Evolutionary conservation across 108 stramenopile genomes (phyloP).

Genomic region (Pseudonitzschia pungens): DNA sequence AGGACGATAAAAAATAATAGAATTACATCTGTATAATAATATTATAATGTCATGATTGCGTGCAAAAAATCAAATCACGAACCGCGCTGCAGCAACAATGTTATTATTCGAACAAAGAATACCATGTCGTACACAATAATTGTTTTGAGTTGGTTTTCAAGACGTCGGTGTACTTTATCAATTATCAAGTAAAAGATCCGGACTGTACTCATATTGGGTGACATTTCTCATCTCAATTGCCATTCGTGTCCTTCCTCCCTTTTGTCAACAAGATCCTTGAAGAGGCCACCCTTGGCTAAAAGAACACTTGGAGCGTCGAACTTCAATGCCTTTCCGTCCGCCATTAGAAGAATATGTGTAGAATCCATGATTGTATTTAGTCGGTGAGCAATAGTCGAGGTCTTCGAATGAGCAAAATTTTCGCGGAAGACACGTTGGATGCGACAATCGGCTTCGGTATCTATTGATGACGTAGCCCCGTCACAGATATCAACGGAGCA

Average conservation of each 20-base stretch:
- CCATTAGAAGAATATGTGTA: slow-evolving; percentile 92
- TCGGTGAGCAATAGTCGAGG: slow-evolving; percentile 92
- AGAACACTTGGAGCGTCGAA: slow-evolving; percentile 73
- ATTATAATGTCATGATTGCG: too few species aligned
- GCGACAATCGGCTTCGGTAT: slow-evolving; percentile 86
- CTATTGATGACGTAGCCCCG: slow-evolving; percentile 91
- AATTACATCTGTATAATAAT: neutral
- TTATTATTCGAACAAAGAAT: neutral
- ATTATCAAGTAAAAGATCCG: neutral
- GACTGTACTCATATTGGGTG: neutral
- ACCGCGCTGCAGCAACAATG: too few species aligned
- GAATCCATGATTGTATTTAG: slow-evolving; percentile 95
- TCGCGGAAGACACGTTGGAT: slow-evolving; percentile 83
- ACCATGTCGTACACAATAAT: neutral
- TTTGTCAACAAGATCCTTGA: slow-evolving; percentile 68
- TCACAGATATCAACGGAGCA: slow-evolving; percentile 88
- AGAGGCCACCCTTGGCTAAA: slow-evolving; percentile 64
- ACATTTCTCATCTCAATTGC: too few species aligned
- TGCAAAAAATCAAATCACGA: too few species aligned
- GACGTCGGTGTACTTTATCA: neutral
- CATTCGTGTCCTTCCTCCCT: slow-evolving; percentile 27
- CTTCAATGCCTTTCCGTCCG: slow-evolving; percentile 82
- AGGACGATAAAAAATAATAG: neutral
- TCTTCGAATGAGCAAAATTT: slow-evolving; percentile 73
- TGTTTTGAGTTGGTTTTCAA: too few species aligned